Base-by-base conservation (phyloP, 768 basidiomycete genomes). In the Mycena haematopus region DNA sequence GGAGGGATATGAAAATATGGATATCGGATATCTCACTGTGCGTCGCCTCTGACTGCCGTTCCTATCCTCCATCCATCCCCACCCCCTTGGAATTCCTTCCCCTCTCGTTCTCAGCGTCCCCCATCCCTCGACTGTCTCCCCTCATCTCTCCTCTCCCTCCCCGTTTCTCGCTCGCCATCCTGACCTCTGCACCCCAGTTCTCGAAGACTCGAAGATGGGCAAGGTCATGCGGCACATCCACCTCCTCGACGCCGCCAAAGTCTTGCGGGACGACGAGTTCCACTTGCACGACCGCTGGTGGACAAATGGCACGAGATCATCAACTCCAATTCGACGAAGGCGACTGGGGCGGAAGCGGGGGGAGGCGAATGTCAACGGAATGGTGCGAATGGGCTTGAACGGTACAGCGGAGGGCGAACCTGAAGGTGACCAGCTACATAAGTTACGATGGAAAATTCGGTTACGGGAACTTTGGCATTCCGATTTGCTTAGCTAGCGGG, bases 211-310 rank as follows among this genome's bases (percentile, higher is more conserved):
- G 46, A 92, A 92, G 75, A 90, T 92, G 65, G 88, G 86, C 74
- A 90, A 90, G 78, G 93, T 95, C 29, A 92, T 95, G 91, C 91
- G 92, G 69, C 91, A 93, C 75, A 92, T 95, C 69, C 79, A 87
- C 22, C 79, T 82, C 6, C 80, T 91, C 7, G 47, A 74, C 4
- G 75, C 78, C 27, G 80, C 79, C 17, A 83, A 79, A 66, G 83
- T 93, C n/a, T 90, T 91, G 6, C 78, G 85, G 50, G 87, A 92
- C 69, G 84, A 66, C 0, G 77, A 80, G 45, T 81, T 86, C 80
- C 81, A 87, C 63, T 90, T 94, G 79, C 84, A 84, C 36, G 82
- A 86, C 5, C 86, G 92, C 79, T 94, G 17, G 88, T 93, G 65
- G 82, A 88, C 61, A 85, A 84, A 66, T 91, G 89, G 89, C 85